Evolutionary conservation across 2,329 filamentous ascomycete species (phyloP), one percentile per base, ranked within the genome.

Genomic region (Sphaceloma murrayae): DNA sequence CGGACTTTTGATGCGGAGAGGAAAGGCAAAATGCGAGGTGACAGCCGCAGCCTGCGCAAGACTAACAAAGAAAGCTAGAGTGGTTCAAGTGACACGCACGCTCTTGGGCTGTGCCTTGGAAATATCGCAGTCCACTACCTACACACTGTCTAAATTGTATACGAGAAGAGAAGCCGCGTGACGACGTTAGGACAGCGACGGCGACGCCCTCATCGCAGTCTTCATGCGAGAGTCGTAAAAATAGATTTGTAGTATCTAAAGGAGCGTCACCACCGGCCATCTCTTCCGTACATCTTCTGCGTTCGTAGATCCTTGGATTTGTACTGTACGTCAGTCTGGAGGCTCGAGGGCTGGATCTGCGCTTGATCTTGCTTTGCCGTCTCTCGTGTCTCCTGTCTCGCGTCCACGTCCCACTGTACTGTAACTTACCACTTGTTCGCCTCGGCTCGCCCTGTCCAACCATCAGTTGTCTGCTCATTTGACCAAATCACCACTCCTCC

Each of bases 11-110:
- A 34, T 16, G 31, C 31, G 21, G 36, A 40, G 36, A 16, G 13
- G 36, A 16, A 18, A 18, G 10, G 18, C 26, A 11, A 29, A 17
- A 9, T 17, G 14, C 13, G 22, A 29, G 22, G 8, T 8, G 22
- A 29, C n/a, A 6, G 4, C n/a, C n/a, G n/a, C n/a, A n/a, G n/a
- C n/a, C n/a, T n/a, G n/a, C n/a, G n/a, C n/a, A n/a, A n/a, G n/a
- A n/a, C n/a, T n/a, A n/a, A n/a, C n/a, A n/a, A n/a, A n/a, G n/a
- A n/a, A n/a, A n/a, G n/a, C n/a, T n/a, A n/a, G n/a, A 30, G n/a
- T 29, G 36, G 36, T 27, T 11, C 7, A 27, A 29, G 24, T 40
- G 36, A 40, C 36, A 40, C 36, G 36, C 36, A 30, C 36, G 36
- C 36, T 18, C 18, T 16, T 22, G 33, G 36, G 24, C 36, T 30